Evolutionary conservation across 1,284 basidiomycete genomes (phyloP).

Genomic region (Naganishia sp.): DNA sequence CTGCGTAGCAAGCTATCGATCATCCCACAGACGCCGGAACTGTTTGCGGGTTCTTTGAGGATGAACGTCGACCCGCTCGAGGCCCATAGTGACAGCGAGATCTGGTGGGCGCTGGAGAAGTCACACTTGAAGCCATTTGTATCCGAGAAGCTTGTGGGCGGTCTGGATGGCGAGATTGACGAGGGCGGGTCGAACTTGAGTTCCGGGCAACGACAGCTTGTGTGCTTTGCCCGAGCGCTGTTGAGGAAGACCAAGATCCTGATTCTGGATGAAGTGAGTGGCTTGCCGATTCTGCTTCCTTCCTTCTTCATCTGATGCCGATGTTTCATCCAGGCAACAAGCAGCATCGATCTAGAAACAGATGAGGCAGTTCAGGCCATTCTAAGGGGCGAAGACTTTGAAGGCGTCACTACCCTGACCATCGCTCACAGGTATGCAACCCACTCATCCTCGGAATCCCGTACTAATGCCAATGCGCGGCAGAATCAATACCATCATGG

Average conservation of each 20-base stretch:
- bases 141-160: slow-evolving; percentile 64
- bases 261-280: slow-evolving; percentile 78
- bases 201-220: slow-evolving; percentile 78
- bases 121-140: slow-evolving; percentile 65
- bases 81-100: slow-evolving; percentile 58
- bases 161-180: slow-evolving; percentile 71
- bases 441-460: not conserved
- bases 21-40: slow-evolving; percentile 78
- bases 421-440: slow-evolving; percentile 63
- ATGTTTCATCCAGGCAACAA: slow-evolving; percentile 41
- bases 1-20: slow-evolving; percentile 70
- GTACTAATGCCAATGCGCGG: slow-evolving; percentile 54
- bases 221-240: slow-evolving; percentile 79
- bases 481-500: slow-evolving; percentile 85
- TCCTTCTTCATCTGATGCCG: not conserved
- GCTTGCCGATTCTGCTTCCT: not conserved
- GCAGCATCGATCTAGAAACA: slow-evolving; percentile 78
- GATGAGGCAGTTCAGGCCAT: slow-evolving; percentile 64
- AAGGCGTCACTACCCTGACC: slow-evolving; percentile 72
- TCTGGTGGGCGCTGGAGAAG: slow-evolving; percentile 79
- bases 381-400: slow-evolving; percentile 53
- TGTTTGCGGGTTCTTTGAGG: slow-evolving; percentile 82
- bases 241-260: slow-evolving; percentile 80
- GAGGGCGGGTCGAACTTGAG: slow-evolving; percentile 80
- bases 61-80: slow-evolving; percentile 53